Conservation (phyloP, 2,329 filamentous ascomycete genomes). For the Cercospora berteroae region DNA sequence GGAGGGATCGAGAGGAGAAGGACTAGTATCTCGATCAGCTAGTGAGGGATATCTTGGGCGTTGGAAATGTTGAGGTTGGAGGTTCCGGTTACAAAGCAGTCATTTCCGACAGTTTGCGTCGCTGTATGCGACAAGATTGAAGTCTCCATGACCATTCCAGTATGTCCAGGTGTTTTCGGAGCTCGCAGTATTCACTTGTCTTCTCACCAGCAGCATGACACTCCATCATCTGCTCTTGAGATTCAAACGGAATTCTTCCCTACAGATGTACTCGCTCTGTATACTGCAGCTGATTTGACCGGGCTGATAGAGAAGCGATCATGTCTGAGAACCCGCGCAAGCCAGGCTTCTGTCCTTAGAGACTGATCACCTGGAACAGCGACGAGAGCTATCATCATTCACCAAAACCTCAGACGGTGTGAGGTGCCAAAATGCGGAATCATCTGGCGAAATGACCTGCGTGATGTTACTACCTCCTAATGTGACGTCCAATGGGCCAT, state of each 20-base stretch:
- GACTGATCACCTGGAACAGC: not conserved
- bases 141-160: not conserved
- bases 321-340: not conserved
- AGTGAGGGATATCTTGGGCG: not conserved
- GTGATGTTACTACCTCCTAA: not conserved
- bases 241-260: no score
- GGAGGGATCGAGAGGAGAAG: not conserved
- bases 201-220: not conserved
- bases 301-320: not conserved
- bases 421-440: not conserved
- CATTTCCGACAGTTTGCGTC: not conserved
- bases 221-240: not conserved
- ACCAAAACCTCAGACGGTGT: not conserved
- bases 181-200: not conserved
- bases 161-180: not conserved
- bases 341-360: not conserved
- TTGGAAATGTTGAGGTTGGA: not conserved
- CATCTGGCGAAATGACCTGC: not conserved
- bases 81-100: not conserved
- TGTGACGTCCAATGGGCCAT: not conserved
- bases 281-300: not conserved
- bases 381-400: not conserved
- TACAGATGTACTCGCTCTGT: not conserved
- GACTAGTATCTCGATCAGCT: not conserved
- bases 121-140: not conserved